These are phyloP conservation scores for Samsoniella hepiali DNA, from an alignment of 2,329 filamentous ascomycete species.

Conservation along the genomic window DNA sequence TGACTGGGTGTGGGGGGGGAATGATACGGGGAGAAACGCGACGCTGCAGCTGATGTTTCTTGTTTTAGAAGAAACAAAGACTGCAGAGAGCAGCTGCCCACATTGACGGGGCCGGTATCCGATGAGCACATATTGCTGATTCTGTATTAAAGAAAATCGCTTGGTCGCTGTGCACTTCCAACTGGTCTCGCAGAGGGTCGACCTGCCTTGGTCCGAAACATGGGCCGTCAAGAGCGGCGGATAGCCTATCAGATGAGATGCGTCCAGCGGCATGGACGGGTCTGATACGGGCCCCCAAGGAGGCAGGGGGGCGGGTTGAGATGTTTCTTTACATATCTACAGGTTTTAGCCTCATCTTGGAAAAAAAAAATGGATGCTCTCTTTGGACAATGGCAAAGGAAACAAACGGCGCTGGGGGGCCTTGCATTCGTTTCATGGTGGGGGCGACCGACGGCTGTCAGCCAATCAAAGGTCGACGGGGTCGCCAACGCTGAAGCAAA, in stretches of 20 bases:
- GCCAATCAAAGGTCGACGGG: conserved; percentile 1
- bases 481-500: conserved; percentile 4
- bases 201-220: no score
- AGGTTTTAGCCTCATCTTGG: no score
- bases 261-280: not conserved
- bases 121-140: not conserved
- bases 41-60: not conserved
- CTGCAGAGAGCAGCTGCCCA: not conserved
- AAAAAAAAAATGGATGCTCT: no score
- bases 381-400: no score
- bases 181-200: no score
- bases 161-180: not conserved
- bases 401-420: no score
- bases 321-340: not conserved
- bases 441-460: not conserved
- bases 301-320: not conserved
- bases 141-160: not conserved
- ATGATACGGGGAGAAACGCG: not conserved
- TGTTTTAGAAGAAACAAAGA: not conserved
- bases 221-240: not conserved
- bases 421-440: conserved; percentile 3
- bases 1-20: no score
- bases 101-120: not conserved
- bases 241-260: conserved; percentile 6
- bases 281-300: not conserved